phyloP scores from a whole-genome alignment of 2,329 filamentous ascomycete species.

The Aspergillus latus region DNA sequence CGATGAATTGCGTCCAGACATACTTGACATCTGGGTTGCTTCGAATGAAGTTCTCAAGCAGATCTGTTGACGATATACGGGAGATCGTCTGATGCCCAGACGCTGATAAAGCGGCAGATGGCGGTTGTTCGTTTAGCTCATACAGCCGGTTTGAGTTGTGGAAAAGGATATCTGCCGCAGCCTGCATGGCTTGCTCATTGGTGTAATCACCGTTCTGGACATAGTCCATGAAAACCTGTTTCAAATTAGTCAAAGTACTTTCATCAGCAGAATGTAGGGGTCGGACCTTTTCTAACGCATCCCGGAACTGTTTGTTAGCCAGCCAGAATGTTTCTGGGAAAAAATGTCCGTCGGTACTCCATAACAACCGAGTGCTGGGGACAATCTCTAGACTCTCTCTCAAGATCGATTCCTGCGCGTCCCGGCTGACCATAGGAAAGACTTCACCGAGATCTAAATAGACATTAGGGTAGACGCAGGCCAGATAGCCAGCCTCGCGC shows the following conservation, averaged over 20 bases:
- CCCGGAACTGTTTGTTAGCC: conserved; percentile 69
- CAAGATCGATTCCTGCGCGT: conserved; percentile 70
- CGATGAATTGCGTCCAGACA: conserved; percentile 73
- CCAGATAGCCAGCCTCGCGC: conserved; percentile 74
- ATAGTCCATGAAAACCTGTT: conserved; percentile 64
- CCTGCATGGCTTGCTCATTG: conserved; percentile 60
- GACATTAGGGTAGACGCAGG: conserved; percentile 73
- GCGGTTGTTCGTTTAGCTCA: conserved; percentile 51
- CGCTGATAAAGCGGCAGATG: conserved; percentile 17
- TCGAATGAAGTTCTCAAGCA: conserved; percentile 50
- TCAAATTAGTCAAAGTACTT: not conserved
- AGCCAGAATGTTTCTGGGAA: conserved; percentile 77
- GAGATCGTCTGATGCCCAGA: conserved; percentile 6
- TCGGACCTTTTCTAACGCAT: conserved; percentile 64
- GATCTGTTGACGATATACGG: conserved; percentile 16
- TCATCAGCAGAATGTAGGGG: not conserved
- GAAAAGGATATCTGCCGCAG: conserved; percentile 70
- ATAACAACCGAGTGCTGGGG: conserved; percentile 72
- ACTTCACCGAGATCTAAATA: conserved; percentile 82
- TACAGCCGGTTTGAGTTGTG: conserved; percentile 77
- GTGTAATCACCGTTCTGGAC: conserved; percentile 64
- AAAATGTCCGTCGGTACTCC: conserved; percentile 78
- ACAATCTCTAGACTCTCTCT: conserved; percentile 73
- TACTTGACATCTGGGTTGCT: conserved; percentile 59
- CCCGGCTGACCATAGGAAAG: conserved; percentile 73